These are phyloP conservation scores for Aspergillus ochraceoroseus DNA, from an alignment of 2,329 filamentous ascomycete species.

Conservation along the genomic window DNA sequence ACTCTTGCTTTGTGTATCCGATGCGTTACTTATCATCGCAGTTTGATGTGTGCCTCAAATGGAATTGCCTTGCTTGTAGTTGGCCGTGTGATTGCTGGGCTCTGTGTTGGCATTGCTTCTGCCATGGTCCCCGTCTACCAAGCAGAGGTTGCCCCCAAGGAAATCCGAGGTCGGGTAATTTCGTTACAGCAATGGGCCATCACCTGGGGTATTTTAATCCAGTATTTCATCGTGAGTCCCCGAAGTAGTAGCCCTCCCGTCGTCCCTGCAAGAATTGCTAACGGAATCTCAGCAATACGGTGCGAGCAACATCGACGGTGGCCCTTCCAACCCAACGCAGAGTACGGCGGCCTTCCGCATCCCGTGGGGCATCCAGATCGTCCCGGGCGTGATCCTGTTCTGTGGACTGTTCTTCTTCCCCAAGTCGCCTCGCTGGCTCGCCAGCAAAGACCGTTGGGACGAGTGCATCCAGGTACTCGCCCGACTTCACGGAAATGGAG, in stretches of 20 bases:
- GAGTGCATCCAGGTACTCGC: constrained; percentile 48
- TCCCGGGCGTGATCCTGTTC: constrained; percentile 55
- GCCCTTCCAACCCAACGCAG: constrained; percentile 42
- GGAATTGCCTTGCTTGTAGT: constrained; percentile 65
- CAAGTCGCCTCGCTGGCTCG: constrained; percentile 60
- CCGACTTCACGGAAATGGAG: constrained; percentile 59
- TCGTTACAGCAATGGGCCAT: constrained; percentile 70
- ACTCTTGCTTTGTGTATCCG: neutral
- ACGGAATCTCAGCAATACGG: constrained; percentile 19
- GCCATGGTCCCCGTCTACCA: constrained; percentile 66
- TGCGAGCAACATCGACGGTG: constrained; percentile 51
- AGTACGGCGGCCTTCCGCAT: constrained; percentile 57
- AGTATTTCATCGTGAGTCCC: constrained; percentile 51
- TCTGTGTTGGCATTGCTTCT: constrained; percentile 68
- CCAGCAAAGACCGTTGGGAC: constrained; percentile 56
- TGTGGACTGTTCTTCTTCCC: constrained; percentile 49
- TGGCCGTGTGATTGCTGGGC: constrained; percentile 64
- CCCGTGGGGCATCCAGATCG: constrained; percentile 59
- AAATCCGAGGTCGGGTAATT: constrained; percentile 57
- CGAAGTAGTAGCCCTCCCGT: neutral
- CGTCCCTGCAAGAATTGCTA: neutral
- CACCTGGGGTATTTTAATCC: constrained; percentile 64
- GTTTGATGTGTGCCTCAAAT: constrained; percentile 55
- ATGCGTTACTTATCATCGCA: constrained; percentile 33
- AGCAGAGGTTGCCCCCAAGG: constrained; percentile 58